Conservation (phyloP, 306 rosid genomes). For the Adenanthera pavonina region DNA sequence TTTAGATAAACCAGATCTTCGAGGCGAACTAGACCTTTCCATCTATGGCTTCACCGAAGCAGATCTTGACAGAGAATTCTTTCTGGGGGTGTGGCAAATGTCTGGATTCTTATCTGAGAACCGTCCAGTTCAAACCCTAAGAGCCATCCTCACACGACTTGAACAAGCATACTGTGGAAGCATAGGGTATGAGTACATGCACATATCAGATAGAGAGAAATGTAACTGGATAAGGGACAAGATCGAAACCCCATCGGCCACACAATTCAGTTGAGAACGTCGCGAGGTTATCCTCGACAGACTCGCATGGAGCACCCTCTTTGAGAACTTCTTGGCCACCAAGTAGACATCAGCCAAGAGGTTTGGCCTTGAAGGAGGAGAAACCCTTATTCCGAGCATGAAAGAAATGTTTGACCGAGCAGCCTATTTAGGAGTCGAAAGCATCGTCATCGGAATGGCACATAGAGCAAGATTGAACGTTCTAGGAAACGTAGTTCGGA, state of each 20-base stretch:
- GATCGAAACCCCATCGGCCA: slow-evolving; percentile 80
- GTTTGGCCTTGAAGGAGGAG: slow-evolving; percentile 96
- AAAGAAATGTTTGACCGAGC: slow-evolving; percentile 94
- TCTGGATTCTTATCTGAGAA: slow-evolving; percentile 90
- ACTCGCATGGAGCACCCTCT: slow-evolving; percentile 93
- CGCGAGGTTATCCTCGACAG: slow-evolving; percentile 89
- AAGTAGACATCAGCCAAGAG: slow-evolving; percentile 94
- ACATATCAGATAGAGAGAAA: slow-evolving; percentile 78
- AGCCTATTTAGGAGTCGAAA: slow-evolving; percentile 88
- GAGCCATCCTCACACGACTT: slow-evolving; percentile 84
- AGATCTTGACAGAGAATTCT: slow-evolving; percentile 95
- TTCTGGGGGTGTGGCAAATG: slow-evolving; percentile 88
- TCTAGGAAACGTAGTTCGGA: slow-evolving; percentile 88
- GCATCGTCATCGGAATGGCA: slow-evolving; percentile 94
- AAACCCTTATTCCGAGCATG: slow-evolving; percentile 93
- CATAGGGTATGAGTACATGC: slow-evolving; percentile 94
- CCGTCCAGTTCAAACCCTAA: slow-evolving; percentile 82
- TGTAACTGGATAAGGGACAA: slow-evolving; percentile 92
- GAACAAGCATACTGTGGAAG: slow-evolving; percentile 95
- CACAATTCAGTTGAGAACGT: slow-evolving; percentile 68
- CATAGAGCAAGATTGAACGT: slow-evolving; percentile 94
- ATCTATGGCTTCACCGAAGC: slow-evolving; percentile 85
- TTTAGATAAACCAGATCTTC: slow-evolving; percentile 66
- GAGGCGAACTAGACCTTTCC: slow-evolving; percentile 73
- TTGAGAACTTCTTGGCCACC: slow-evolving; percentile 92